Evolutionary conservation across 805 yeast species (phyloP), one percentile per base, ranked within the genome.

Genomic region (Candida vaughaniae): DNA sequence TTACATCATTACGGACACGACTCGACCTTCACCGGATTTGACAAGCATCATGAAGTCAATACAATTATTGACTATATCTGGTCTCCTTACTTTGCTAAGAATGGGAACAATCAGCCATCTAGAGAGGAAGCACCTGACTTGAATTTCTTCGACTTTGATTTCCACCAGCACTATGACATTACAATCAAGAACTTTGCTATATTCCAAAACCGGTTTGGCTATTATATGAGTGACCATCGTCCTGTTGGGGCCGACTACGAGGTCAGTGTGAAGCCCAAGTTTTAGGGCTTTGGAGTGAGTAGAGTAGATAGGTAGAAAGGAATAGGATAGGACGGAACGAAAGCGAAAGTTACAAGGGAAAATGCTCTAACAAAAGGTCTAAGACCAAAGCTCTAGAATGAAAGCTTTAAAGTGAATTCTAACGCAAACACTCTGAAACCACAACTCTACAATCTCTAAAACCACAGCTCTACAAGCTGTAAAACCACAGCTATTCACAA

Each of bases 11-110:
- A 75, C 45, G 81, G 80, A 0, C 64, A 62, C 39, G 43, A 44
- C 15, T 43, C 59, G 16, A 76, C 81, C 0, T 75, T 64, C 42
- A 73, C 80, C 0, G 80, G 80, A 3, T 77, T 75, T 45, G 61
- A 62, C 40, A 52, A 47, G 12, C 51, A 43, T 9, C 26, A 53
- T 31, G 64, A 56, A 42, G 55, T 33, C 4, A 52, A 43, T 23
- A 38, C 55, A 4, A 58, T 68, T 32, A 73, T 73, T 31, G 78
- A 73, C 46, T 71, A 69, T 40, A 62, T 73, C 20, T 73, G 75
- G 74, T 56, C 66, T 2, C 65, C 69, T 5, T 45, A 43, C 33
- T 53, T 45, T 43, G 46, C 60, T 12, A 41, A 33, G 16, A 36
- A 42, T 17, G 46, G 46, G 6, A 58, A 48, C 28, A 47, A 37